Evolutionary conservation across 495 filamentous ascomycete species (phyloP).

Genomic region (Daldinia grandis): DNA sequence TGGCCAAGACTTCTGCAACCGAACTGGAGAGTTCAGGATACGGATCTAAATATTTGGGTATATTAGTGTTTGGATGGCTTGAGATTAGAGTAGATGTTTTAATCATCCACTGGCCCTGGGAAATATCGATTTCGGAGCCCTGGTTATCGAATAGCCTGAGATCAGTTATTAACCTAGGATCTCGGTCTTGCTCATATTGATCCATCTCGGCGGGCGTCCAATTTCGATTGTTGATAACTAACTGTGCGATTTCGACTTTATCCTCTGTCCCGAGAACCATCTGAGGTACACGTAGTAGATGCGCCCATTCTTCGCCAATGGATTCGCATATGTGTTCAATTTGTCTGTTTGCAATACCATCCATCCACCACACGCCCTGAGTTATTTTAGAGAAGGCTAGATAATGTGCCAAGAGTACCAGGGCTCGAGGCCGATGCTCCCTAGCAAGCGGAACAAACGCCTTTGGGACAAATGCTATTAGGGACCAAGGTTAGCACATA

Average conservation of each 20-base stretch:
- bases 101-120: constrained; percentile 26
- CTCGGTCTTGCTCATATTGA: constrained; percentile 28
- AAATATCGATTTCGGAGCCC: constrained; percentile 31
- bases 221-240: constrained; percentile 49
- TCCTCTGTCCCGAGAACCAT: constrained; percentile 36
- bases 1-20: not conserved
- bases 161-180: constrained; percentile 33
- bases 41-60: constrained; percentile 5
- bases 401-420: constrained; percentile 59
- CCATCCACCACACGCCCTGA: constrained; percentile 55
- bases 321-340: constrained; percentile 50
- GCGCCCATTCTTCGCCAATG: constrained; percentile 48
- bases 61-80: not conserved
- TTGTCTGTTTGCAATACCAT: constrained; percentile 50
- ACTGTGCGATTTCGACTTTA: constrained; percentile 40
- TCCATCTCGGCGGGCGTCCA: constrained; percentile 44
- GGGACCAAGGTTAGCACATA: constrained; percentile 49
- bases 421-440: constrained; percentile 61
- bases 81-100: constrained; percentile 12
- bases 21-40: constrained; percentile 2
- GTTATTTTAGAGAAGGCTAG: constrained; percentile 54
- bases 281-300: constrained; percentile 48
- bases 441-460: constrained; percentile 61
- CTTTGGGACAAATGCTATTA: constrained; percentile 55
- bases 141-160: constrained; percentile 29